Base-by-base conservation (phyloP, 768 basidiomycete species). In the Tricholoma terreum region DNA sequence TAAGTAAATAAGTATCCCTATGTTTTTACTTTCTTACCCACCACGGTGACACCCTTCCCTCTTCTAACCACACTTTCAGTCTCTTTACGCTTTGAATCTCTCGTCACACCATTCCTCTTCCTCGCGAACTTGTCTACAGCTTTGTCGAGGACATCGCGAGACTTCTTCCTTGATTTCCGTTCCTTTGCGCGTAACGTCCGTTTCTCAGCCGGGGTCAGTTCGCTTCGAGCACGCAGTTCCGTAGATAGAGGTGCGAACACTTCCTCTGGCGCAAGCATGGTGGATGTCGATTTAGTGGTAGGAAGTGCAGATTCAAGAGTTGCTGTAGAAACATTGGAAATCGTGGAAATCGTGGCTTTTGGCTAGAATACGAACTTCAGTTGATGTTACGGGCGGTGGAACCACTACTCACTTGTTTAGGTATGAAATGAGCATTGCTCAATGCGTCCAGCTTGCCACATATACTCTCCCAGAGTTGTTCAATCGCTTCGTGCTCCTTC, bases 211-310 rank as follows among this genome's bases (percentile, higher is more conserved):
- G 95, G 91, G 3, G 92, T 92, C 50, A 98, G 76, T 70, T 98
- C 96, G 50, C 85, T 86, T 40, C 84, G 81, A 2, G 86, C 80
- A 40, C 84, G 84, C 21, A 82, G 77, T 49, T 81, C 80, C 2
- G 80, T 71, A 0, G 83, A 66, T 2, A 80, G 70, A 0, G 89
- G 82, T 0, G 86, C 77, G 63, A 89, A 89, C 12, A 98, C 75
- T 72, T 99, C 97, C 69, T 98, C 94, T 1, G 97, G 97, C 0
- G 97, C 93, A 42, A 99, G 81, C 79, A 94, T 88, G 0, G 85
- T 87, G 2, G 87, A 78, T 0, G 81, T 75, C 0, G 92, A 86
- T 63, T 86, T 84, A 8, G 86, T 81, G 0, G 92, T 90, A 0
- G 96, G 97, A 5, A 99, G 78, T 0, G 95, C 92, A 1, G 94